These are phyloP conservation scores for Vinca minor DNA, from an alignment of 257 asterid genomes.

Conservation along the genomic window DNA sequence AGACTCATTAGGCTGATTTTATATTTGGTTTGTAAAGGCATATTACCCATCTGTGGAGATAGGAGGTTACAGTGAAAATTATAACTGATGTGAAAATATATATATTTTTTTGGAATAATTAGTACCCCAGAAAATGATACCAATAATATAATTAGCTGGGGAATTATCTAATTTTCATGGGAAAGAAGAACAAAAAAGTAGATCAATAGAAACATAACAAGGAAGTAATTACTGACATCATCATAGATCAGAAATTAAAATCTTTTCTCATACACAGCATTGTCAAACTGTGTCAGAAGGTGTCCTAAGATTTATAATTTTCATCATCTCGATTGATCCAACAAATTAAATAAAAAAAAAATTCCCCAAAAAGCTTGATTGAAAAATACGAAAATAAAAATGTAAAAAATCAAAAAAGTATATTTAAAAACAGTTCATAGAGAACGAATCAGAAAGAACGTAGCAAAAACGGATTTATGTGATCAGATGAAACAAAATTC, in stretches of 20 bases:
- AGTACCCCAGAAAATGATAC: too few relatives aligned
- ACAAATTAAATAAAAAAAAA: background rate
- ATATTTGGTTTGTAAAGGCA: too few relatives aligned
- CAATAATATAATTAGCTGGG: too few relatives aligned
- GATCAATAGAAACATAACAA: background rate
- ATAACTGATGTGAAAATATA: too few relatives aligned
- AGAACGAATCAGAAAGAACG: constrained; percentile 39
- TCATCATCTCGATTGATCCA: constrained; percentile 20
- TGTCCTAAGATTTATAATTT: constrained; percentile 34
- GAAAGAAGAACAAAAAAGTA: too few relatives aligned
- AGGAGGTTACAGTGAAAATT: too few relatives aligned
- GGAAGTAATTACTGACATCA: background rate
- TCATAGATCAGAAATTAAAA: constrained; percentile 19
- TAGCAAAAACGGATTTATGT: constrained; percentile 25
- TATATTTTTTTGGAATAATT: too few relatives aligned
- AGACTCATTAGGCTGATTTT: too few relatives aligned
- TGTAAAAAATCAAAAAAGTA: too few relatives aligned
- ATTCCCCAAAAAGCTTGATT: background rate
- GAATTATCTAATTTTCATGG: too few relatives aligned
- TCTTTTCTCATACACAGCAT: constrained; percentile 32
- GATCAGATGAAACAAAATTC: constrained; percentile 20
- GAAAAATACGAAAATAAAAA: background rate
- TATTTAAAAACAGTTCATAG: background rate
- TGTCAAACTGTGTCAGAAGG: constrained; percentile 35
- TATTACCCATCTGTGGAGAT: too few relatives aligned